Base-by-base conservation (phyloP, 1,284 basidiomycete genomes). In the Fomitopsis schrenkii region DNA sequence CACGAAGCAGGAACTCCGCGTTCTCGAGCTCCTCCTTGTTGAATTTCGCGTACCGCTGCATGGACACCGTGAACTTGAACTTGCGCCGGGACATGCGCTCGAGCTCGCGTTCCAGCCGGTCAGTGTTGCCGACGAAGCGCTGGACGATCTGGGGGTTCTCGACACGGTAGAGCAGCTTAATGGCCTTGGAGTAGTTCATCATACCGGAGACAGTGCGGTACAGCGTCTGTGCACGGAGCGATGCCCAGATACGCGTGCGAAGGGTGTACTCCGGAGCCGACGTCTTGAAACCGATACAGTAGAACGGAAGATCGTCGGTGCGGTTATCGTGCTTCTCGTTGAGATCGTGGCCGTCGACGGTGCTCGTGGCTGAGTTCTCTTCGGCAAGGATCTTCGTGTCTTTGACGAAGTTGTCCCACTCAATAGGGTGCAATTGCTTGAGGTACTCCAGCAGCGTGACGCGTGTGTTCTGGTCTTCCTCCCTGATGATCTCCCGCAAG, bases 191-290 rank as follows among this genome's bases (percentile, higher is more conserved):
- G 80, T 99, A 99, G 82, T 99, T 99, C 97, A 99, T 99, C 91
- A 99, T 98, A 61, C 97, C 97, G n/a, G 97, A 99, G n/a, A 99
- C 95, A 15, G 97, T 99, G 66, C 97, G 92, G 78, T 99, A 99
- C 40, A 99, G 85, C 0, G 97, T 99, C 79, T 99, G 97, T 12
- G 96, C 97, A 62, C 97, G 93, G 30, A 99, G 85, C 17, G 97
- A 99, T 1, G 97, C 97, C 97, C 97, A 99, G 70, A 99, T 99
- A 76, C 97, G 93, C 0, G 97, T 99, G 68, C 97, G 95, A 50
- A 99, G 88, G 19, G 97, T 99, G 77, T 98, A 99, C 75, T 99
- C 97, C 14, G 97, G 97, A 5, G 97, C 96, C 12, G 97, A 95
- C 10, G 93, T 97, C 82, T 98, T 99, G 90, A 99, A 99, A 70